phyloP scores from a whole-genome alignment of 2,329 filamentous ascomycete species.

The Pestalotiopsis fici region DNA sequence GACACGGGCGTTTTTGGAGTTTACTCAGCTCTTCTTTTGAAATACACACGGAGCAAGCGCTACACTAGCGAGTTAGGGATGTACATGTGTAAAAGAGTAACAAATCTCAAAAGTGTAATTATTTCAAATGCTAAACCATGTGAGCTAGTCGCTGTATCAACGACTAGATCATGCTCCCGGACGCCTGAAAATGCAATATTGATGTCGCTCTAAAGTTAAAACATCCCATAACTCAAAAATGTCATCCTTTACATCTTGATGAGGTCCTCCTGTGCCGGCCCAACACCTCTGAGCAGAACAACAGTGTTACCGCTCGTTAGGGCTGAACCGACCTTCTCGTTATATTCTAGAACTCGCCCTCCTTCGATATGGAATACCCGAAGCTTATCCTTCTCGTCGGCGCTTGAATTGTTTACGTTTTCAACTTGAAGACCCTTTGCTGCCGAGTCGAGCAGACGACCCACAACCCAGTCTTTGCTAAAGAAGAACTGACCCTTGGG shows the following conservation, averaged over 20 bases:
- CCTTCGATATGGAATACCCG: conserved; percentile 93
- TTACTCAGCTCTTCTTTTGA: not conserved
- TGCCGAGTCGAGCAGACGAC: conserved; percentile 76
- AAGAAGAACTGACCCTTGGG: conserved; percentile 83
- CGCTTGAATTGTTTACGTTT: conserved; percentile 80
- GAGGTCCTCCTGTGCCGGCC: conserved; percentile 69
- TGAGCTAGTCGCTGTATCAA: not conserved
- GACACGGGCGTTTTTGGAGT: not conserved
- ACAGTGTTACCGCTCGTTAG: conserved; percentile 86
- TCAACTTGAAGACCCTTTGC: conserved; percentile 76
- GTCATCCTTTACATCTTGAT: conserved; percentile 48
- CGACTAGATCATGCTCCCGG: not conserved
- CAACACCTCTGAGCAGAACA: conserved; percentile 83
- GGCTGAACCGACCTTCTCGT: conserved; percentile 76
- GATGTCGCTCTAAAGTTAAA: not conserved
- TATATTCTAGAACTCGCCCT: conserved; percentile 82
- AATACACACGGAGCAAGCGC: not conserved
- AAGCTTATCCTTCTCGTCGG: conserved; percentile 76
- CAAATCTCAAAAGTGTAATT: not conserved
- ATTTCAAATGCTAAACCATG: not conserved
- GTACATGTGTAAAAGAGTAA: not conserved
- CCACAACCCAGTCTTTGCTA: conserved; percentile 85
- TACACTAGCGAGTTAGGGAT: not conserved
- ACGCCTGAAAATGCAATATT: conserved; percentile 18
- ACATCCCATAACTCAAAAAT: too few species aligned